phyloP scores from a whole-genome alignment of 106 monocot species.

The Gastrodia elata region DNA sequence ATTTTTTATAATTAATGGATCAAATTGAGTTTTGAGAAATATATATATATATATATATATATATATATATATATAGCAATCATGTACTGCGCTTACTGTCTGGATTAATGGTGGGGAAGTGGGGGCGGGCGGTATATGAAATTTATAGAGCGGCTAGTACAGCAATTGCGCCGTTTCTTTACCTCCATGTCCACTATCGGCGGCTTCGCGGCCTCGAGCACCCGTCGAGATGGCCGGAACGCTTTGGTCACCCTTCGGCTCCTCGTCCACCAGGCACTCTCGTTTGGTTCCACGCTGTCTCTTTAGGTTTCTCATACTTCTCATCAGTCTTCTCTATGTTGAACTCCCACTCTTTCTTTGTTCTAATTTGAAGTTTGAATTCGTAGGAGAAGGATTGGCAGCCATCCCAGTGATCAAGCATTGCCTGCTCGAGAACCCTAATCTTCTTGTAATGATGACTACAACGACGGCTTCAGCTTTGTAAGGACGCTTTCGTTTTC shows the following conservation, averaged over 20 bases:
- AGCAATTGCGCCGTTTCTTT: slow-evolving; percentile 32
- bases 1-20: too few species aligned
- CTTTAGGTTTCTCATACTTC: slow-evolving; percentile 25
- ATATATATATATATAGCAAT: too few species aligned
- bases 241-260: slow-evolving; percentile 55
- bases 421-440: slow-evolving; percentile 30
- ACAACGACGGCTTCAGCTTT: slow-evolving; percentile 79
- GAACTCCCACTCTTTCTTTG: neutral
- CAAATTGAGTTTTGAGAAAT: too few species aligned
- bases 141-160: slow-evolving; percentile 47
- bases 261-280: slow-evolving; percentile 56
- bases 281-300: slow-evolving; percentile 97
- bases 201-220: slow-evolving; percentile 65
- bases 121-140: slow-evolving; percentile 31
- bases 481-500: slow-evolving; percentile 29
- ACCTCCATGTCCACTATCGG: slow-evolving; percentile 42
- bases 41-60: too few species aligned
- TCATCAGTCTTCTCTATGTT: neutral
- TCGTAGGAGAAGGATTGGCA: slow-evolving; percentile 74
- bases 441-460: slow-evolving; percentile 60
- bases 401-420: slow-evolving; percentile 71
- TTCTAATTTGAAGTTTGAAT: neutral
- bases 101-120: slow-evolving; percentile 1
- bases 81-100: too few species aligned
- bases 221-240: slow-evolving; percentile 61